These are phyloP conservation scores for Isatis tinctoria DNA, from an alignment of 345 rosid species.

Conservation along the genomic window DNA sequence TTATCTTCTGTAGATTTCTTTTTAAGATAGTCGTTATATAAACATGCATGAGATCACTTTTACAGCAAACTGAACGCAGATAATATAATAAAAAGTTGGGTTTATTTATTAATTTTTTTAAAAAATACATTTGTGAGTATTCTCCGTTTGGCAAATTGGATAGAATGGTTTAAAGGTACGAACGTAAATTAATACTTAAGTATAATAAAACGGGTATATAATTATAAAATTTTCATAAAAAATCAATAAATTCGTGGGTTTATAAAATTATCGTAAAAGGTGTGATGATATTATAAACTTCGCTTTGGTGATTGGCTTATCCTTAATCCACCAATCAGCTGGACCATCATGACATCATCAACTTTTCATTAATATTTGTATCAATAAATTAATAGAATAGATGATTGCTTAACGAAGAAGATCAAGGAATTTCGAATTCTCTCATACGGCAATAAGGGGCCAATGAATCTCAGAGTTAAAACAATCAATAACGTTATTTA, in stretches of 20 bases:
- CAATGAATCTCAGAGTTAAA: not conserved
- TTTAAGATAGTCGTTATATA: not conserved
- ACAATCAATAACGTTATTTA: not conserved
- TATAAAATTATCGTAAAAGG: conserved; percentile 18
- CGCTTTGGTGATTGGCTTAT: conserved; percentile 32
- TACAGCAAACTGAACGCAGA: not conserved
- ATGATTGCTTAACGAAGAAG: conserved; percentile 20
- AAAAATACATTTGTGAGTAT: not conserved
- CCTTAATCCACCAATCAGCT: conserved; percentile 32
- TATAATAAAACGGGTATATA: not conserved
- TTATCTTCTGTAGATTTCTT: not conserved
- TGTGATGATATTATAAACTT: conserved; percentile 9
- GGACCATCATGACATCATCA: conserved; percentile 26
- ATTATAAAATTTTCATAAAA: not conserved
- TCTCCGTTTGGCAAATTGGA: not conserved
- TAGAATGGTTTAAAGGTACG: not conserved
- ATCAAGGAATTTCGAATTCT: not conserved
- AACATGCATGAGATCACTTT: not conserved
- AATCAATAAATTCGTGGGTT: not conserved
- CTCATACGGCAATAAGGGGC: not conserved
- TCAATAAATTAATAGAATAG: not conserved
- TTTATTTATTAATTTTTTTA: too few species aligned
- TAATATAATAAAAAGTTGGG: not conserved
- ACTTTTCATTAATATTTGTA: not conserved
- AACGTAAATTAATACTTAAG: not conserved